phyloP scores from a whole-genome alignment of 1,284 basidiomycete genomes.

The Ceratobasidium sp. region DNA sequence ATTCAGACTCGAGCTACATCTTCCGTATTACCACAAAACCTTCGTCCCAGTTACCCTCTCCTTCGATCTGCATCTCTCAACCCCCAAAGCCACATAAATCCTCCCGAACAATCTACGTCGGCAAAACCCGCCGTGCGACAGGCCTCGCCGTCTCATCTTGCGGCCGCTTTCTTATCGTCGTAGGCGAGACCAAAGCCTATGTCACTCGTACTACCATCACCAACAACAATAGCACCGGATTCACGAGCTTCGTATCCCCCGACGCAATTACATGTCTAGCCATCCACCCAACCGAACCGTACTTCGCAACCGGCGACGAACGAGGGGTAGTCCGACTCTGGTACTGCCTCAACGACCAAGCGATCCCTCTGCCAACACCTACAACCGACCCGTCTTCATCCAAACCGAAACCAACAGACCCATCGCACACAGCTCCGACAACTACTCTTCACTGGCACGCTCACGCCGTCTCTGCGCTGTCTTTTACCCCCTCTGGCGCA shows the following conservation, averaged over 20 bases:
- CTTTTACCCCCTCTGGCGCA: slow-evolving; percentile 92
- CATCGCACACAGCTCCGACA: slow-evolving; percentile 84
- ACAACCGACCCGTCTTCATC: slow-evolving; percentile 55
- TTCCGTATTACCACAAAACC: slow-evolving; percentile 64
- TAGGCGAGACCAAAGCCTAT: slow-evolving; percentile 86
- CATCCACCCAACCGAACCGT: slow-evolving; percentile 91
- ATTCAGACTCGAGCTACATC: slow-evolving; percentile 57
- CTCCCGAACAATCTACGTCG: slow-evolving; percentile 69
- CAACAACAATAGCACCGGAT: slow-evolving; percentile 57
- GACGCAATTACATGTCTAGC: slow-evolving; percentile 88
- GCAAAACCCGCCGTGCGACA: slow-evolving; percentile 76
- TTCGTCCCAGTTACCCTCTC: slow-evolving; percentile 66
- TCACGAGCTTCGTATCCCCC: slow-evolving; percentile 88
- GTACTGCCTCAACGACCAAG: slow-evolving; percentile 85
- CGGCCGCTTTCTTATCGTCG: slow-evolving; percentile 86
- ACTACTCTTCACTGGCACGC: slow-evolving; percentile 97
- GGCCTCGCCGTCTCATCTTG: slow-evolving; percentile 81
- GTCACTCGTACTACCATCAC: slow-evolving; percentile 68
- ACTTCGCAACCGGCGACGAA: slow-evolving; percentile 94
- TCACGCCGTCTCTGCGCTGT: slow-evolving; percentile 90
- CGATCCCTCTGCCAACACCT: slow-evolving; percentile 50
- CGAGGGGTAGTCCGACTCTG: slow-evolving; percentile 90
- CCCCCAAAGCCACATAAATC: slow-evolving; percentile 64
- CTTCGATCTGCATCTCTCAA: slow-evolving; percentile 62
- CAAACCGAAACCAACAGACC: slow-evolving; percentile 61